Base-by-base conservation (phyloP, 108 stramenopile species). In the Cylindrotheca closterium region DNA sequence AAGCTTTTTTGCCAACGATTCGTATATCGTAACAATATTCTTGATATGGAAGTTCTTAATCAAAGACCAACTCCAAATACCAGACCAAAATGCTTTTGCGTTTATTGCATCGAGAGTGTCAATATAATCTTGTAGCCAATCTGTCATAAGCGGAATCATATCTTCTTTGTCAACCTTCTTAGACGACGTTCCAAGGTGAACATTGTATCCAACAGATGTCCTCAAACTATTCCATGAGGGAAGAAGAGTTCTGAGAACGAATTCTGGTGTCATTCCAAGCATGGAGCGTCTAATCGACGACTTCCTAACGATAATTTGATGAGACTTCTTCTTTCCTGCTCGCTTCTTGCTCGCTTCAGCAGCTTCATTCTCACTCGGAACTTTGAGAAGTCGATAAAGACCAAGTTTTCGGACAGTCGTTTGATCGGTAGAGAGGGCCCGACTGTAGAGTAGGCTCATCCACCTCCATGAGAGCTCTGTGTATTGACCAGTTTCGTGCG, bases 371-470 rank as follows among this genome's bases (percentile, higher is more conserved):
- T 65, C 47, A n/a, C 55, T 25, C 2, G 49, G 67, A 31, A 32
- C 33, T 55, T 66, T 77, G 30, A 89, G 61, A 26, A 94, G 67
- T 47, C 88, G 76, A 68, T 77, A 86, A n/a, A 91, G 58, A 0
- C 74, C 84, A 30, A 89, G 74, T 68, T 94, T 94, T 0, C 89
- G 79, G 19, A 91, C 45, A 1, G 79, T 74, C 1, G 88, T 86
- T 33, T 79, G 63, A 26, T 89, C 87, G 0, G 59, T 33, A 1
- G 88, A 88, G 17, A 94, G 66, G 7, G 85, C 71, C 12, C 86
- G 74, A 30, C 75, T 71, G 0, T 89, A 71, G 27, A 94, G 57
- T 5, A 86, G 60, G 26, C 67, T 65, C 49, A 90, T 80, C 86
- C 88, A 88, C 19, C 75, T 65, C 79, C 80, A 85, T 24, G 79